phyloP scores from a whole-genome alignment of 1,284 basidiomycete genomes.

The Ceratobasidium sp. region DNA sequence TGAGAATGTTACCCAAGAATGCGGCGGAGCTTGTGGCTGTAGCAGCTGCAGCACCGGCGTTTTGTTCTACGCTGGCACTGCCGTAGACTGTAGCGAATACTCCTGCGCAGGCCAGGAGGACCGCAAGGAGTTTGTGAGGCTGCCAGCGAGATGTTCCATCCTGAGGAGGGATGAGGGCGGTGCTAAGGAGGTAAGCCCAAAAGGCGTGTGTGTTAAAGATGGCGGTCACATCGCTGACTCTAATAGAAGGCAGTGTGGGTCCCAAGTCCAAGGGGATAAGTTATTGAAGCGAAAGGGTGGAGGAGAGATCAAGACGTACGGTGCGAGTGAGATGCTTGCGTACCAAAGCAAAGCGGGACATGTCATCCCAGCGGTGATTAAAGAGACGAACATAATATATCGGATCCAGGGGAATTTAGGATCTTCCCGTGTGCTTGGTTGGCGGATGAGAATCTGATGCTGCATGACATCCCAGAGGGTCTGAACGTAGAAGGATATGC shows the following conservation, averaged over 20 bases:
- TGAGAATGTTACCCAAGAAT: conserved; percentile 77
- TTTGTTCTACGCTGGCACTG: conserved; percentile 55
- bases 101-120: conserved; percentile 75
- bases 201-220: conserved; percentile 87
- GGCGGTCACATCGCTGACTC: conserved; percentile 78
- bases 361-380: conserved; percentile 65
- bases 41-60: conserved; percentile 37
- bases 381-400: conserved; percentile 58
- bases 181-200: conserved; percentile 73
- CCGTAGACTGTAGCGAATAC: conserved; percentile 79
- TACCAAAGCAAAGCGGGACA: conserved; percentile 76
- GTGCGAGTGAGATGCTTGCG: conserved; percentile 67
- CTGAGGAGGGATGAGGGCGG: conserved; percentile 63
- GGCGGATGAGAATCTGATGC: conserved; percentile 57
- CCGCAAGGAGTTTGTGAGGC: conserved; percentile 65
- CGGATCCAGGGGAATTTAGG: conserved; percentile 56
- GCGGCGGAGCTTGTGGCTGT: conserved; percentile 57
- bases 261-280: conserved; percentile 30
- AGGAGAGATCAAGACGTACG: conserved; percentile 60
- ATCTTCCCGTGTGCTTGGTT: conserved; percentile 1
- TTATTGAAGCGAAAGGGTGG: neutral
- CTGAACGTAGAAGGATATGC: conserved; percentile 57
- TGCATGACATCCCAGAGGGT: conserved; percentile 62
- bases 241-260: conserved; percentile 48
- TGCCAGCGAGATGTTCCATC: conserved; percentile 61